Conservation (phyloP, 192 early-diverging fungal genomes). For the Entomortierella chlamydospora region DNA sequence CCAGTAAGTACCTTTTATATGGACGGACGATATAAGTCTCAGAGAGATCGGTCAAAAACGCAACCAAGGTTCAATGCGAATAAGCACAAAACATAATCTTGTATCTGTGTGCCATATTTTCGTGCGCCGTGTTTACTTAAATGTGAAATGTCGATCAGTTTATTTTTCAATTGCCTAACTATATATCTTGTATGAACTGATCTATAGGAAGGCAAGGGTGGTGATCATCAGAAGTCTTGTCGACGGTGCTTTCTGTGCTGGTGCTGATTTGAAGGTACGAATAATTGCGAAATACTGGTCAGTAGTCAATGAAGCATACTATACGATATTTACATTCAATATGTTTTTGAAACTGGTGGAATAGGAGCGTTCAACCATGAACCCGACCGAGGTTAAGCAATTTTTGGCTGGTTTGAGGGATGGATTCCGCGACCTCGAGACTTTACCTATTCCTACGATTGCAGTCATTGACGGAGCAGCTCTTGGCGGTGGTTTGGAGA, state of each 20-base stretch:
- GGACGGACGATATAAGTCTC: not conserved
- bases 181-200: not conserved
- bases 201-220: constrained; percentile 71
- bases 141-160: not conserved
- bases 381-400: constrained; percentile 75
- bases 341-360: not conserved
- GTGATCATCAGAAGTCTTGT: constrained; percentile 85
- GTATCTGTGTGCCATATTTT: too few species aligned
- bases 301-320: too few species aligned
- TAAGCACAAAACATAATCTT: too few species aligned
- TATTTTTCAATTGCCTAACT: not conserved
- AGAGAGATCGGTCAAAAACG: not conserved
- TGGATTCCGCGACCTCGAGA: constrained; percentile 86
- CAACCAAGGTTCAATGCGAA: too few species aligned
- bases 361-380: constrained; percentile 87
- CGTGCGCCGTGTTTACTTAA: constrained; percentile 14
- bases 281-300: too few species aligned
- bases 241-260: constrained; percentile 90
- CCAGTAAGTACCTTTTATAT: constrained; percentile 51
- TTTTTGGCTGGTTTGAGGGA: constrained; percentile 85
- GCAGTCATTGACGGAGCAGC: constrained; percentile 94
- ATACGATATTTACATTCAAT: too few species aligned
- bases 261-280: constrained; percentile 91
- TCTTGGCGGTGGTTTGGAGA: constrained; percentile 92
- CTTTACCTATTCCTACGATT: constrained; percentile 93